Conservation (phyloP, 176 grass and related monocot genomes). For the Oryza coarctata region DNA sequence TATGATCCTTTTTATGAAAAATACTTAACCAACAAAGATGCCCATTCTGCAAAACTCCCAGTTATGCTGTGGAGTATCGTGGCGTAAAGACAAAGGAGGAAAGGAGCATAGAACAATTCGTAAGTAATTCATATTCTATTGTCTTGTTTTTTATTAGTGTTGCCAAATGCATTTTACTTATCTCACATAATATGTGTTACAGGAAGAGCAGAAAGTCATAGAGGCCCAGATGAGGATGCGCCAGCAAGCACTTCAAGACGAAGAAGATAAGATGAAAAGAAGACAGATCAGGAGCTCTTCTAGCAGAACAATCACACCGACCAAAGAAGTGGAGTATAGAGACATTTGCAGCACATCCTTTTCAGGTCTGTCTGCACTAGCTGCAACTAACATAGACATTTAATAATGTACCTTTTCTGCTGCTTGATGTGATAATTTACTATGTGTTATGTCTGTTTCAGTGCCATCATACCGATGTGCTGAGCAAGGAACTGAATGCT, state of each 20-base stretch:
- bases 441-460: conserved; percentile 28
- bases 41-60: conserved; percentile 97
- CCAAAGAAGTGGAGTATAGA: conserved; percentile 77
- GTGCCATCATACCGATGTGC: conserved; percentile 69
- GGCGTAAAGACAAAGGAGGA: conserved; percentile 98
- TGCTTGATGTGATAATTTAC: conserved; percentile 25
- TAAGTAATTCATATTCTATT: conserved; percentile 52
- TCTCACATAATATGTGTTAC: conserved; percentile 39
- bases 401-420: conserved; percentile 29
- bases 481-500: conserved; percentile 65
- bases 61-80: conserved; percentile 96
- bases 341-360: conserved; percentile 82
- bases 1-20: conserved; percentile 2
- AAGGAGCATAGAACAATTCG: conserved; percentile 95
- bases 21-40: conserved; percentile 80
- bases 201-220: conserved; percentile 98
- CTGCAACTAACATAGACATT: conserved; percentile 7
- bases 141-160: neutral
- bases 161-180: conserved; percentile 23
- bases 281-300: conserved; percentile 66
- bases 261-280: conserved; percentile 93
- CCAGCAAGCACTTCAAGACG: conserved; percentile 94
- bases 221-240: conserved; percentile 97
- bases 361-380: conserved; percentile 60
- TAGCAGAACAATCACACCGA: conserved; percentile 60